phyloP scores from a whole-genome alignment of 2,329 filamentous ascomycete genomes.

The Penicillium verrucosum region DNA sequence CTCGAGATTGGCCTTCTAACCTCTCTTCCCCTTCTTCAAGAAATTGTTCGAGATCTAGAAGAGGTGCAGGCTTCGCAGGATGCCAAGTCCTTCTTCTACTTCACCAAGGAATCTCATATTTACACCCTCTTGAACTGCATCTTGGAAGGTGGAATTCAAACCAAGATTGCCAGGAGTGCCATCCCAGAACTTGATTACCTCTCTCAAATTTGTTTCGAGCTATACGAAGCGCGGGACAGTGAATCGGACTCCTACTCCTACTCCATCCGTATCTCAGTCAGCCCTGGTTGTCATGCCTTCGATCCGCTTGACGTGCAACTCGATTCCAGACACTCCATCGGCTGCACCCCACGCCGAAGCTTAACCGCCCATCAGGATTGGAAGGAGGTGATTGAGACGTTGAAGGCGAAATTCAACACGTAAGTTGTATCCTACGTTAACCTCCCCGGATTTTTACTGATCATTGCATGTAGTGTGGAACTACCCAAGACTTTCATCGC shows the following conservation, averaged over 20 bases:
- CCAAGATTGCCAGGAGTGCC: conserved; percentile 90
- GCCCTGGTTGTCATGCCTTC: conserved; percentile 92
- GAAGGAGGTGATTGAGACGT: conserved; percentile 94
- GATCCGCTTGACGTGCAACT: conserved; percentile 95
- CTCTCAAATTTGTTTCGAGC: conserved; percentile 94
- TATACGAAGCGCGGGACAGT: conserved; percentile 90
- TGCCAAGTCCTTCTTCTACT: conserved; percentile 96
- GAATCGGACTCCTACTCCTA: conserved; percentile 80
- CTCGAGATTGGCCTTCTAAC: conserved; percentile 96
- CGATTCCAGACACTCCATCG: conserved; percentile 94
- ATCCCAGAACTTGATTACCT: conserved; percentile 98
- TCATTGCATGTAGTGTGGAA: conserved; percentile 42
- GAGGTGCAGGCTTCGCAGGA: conserved; percentile 94
- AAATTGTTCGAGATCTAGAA: conserved; percentile 95
- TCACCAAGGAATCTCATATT: conserved; percentile 98
- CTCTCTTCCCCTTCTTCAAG: conserved; percentile 86
- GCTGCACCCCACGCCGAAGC: conserved; percentile 83
- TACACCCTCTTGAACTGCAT: conserved; percentile 98
- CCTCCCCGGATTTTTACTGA: not conserved
- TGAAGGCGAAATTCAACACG: conserved; percentile 93
- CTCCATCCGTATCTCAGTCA: conserved; percentile 93
- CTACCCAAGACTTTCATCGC: conserved; percentile 51
- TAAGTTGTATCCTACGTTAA: conserved; percentile 48
- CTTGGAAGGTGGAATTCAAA: conserved; percentile 91
- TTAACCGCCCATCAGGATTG: conserved; percentile 90